Conservation (phyloP, 2,329 filamentous ascomycete genomes). For the Torrubiella hemipterigena region DNA sequence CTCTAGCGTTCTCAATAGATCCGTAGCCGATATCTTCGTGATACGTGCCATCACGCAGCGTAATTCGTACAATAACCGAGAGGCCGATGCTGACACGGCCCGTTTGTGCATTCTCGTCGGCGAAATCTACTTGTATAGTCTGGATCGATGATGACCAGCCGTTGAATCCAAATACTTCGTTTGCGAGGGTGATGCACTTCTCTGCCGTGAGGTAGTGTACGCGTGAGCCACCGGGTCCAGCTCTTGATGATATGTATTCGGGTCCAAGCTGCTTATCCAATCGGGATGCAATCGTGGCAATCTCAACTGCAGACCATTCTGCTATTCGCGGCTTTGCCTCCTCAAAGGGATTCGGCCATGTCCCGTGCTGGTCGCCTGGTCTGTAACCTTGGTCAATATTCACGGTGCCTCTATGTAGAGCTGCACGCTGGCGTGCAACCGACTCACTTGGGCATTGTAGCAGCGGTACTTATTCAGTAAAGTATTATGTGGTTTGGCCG, state of each 20-base stretch:
- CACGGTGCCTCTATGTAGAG: no score
- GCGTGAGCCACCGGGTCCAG: constrained; percentile 71
- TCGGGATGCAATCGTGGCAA: constrained; percentile 74
- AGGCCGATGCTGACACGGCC: constrained; percentile 74
- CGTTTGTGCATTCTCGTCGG: constrained; percentile 71
- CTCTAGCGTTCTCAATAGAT: constrained; percentile 89
- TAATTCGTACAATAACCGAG: constrained; percentile 83
- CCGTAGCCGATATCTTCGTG: constrained; percentile 98
- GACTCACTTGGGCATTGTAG: no score
- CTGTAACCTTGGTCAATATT: constrained; percentile 24
- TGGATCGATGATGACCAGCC: constrained; percentile 96
- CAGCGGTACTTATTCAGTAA: no score
- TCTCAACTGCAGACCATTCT: constrained; percentile 80
- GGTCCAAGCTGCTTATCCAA: constrained; percentile 91
- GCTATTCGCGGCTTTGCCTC: constrained; percentile 56
- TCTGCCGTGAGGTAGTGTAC: constrained; percentile 94
- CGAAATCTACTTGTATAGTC: constrained; percentile 89
- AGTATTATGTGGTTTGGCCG: no score
- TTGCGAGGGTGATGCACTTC: constrained; percentile 90
- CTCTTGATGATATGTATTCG: constrained; percentile 83
- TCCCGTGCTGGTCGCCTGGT: constrained; percentile 51
- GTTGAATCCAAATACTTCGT: constrained; percentile 94
- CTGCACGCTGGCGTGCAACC: no score
- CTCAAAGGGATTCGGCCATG: constrained; percentile 68
- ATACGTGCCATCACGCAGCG: constrained; percentile 84